These are phyloP conservation scores for Thalassiosira profunda DNA, from an alignment of 108 stramenopile species.

Conservation along the genomic window DNA sequence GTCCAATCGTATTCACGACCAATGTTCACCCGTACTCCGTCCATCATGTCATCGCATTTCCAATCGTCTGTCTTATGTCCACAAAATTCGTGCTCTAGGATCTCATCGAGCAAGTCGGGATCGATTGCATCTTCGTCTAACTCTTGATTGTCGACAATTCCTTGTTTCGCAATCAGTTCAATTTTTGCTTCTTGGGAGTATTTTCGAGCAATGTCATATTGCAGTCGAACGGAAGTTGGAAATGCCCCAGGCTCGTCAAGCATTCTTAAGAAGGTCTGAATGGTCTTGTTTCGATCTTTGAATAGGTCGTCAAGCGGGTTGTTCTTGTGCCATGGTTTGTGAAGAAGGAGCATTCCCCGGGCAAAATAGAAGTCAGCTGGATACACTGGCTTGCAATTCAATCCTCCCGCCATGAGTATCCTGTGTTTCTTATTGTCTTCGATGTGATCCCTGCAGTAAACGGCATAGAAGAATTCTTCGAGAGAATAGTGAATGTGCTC, in stretches of 20 bases:
- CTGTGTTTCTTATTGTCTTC: not conserved
- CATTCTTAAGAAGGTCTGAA: not conserved
- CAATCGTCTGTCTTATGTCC: not conserved
- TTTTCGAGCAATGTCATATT: not conserved
- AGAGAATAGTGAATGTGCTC: not conserved
- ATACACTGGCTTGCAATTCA: slow-evolving; percentile 1
- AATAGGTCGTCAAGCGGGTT: not conserved
- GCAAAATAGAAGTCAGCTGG: slow-evolving; percentile 17
- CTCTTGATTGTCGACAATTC: not conserved
- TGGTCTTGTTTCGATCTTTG: slow-evolving; percentile 1
- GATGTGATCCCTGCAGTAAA: not conserved
- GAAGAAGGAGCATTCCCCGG: slow-evolving; percentile 11
- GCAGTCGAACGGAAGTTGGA: not conserved
- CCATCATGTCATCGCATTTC: not conserved
- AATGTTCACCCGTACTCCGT: not conserved
- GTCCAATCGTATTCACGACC: not conserved
- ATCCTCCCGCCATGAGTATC: slow-evolving; percentile 1
- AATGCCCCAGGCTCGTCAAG: not conserved
- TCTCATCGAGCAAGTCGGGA: not conserved
- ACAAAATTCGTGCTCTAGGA: not conserved
- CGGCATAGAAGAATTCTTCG: not conserved
- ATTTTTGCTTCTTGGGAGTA: not conserved
- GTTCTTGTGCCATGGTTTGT: slow-evolving; percentile 13
- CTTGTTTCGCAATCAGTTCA: not conserved
- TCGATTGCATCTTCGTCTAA: not conserved